Evolutionary conservation across 371 early-diverging fungal species (phyloP), one percentile per base, ranked within the genome.

Genomic region (Funneliformis caledonium): DNA sequence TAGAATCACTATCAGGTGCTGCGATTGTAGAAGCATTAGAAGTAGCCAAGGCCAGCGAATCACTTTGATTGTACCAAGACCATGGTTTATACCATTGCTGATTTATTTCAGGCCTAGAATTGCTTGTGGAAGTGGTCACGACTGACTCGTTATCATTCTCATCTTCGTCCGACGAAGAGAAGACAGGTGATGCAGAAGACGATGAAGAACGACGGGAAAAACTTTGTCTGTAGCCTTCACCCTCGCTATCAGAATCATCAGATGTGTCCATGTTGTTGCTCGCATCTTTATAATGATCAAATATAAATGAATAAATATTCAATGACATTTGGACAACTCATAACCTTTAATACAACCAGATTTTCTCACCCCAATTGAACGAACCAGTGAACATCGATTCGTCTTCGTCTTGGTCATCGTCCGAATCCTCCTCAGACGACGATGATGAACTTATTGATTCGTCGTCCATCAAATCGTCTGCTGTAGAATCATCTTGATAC

Each of bases 61-160:
- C 26, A 48, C 48, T 43, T 33, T 31, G 19, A 26, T 43, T 48
- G 16, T 73, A 73, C 74, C 74, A 73, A 56, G 74, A 33, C 74
- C 74, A 73, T 37, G 59, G 74, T 73, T 56, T 73, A 73, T 37
- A 73, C 74, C 74, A 73, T 16, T 31, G 33, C 56, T 73, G 74
- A 73, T 73, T 52, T 31, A 50, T 72, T 72, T 72, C 74, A 37
- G 31, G n/a, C 47, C 72, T 72, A 26, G 72, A 72, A 45, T 43
- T n/a, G 45, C 26, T 72, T 11, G 43, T 47, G 56, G 74, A 33
- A 19, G 33, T 9, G 8, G 33, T 43, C 5, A n/a, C 42, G 6
- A 10, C 11, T 37, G 19, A 26, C 8, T 45, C 16, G 47, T 73
- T 56, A 37, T 73, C 37, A 9, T 73, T 52, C 5, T 73, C 73